These are phyloP conservation scores for Aspergillus homomorphus DNA, from an alignment of 495 filamentous ascomycete species.

Conservation along the genomic window DNA sequence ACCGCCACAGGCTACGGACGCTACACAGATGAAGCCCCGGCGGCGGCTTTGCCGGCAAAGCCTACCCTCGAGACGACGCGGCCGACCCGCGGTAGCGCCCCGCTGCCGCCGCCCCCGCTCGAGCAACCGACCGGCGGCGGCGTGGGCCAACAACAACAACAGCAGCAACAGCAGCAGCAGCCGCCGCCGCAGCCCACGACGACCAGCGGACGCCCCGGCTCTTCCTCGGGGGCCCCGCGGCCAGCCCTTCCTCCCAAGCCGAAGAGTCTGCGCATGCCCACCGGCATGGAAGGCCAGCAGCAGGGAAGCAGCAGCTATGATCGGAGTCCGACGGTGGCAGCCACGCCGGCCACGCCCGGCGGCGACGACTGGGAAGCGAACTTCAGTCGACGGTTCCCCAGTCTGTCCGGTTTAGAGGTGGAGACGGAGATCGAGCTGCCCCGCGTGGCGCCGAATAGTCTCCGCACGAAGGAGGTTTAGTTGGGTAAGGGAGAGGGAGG, in stretches of 20 bases:
- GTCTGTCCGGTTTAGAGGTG: conserved; percentile 77
- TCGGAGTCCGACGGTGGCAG: conserved; percentile 21
- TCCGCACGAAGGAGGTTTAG: conserved; percentile 45
- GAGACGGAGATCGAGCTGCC: conserved; percentile 61
- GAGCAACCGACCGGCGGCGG: not conserved
- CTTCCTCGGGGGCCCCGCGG: conserved; percentile 26
- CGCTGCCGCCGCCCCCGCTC: conserved; percentile 6
- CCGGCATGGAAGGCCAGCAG: conserved; percentile 26
- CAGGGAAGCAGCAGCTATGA: conserved; percentile 21
- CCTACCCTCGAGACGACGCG: conserved; percentile 1
- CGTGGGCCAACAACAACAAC: too few relatives aligned
- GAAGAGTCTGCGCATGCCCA: conserved; percentile 44
- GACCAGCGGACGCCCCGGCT: conserved; percentile 23
- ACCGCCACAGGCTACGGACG: conserved; percentile 88
- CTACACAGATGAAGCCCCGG: conserved; percentile 57
- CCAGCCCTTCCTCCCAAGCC: conserved; percentile 61
- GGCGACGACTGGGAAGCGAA: conserved; percentile 65
- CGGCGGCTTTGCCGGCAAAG: conserved; percentile 41
- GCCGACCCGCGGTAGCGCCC: conserved; percentile 16
- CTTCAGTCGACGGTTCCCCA: conserved; percentile 81
- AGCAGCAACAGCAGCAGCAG: conserved; percentile 18
- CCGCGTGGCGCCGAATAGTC: conserved; percentile 26
- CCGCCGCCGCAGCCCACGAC: conserved; percentile 21
- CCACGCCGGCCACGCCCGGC: conserved; percentile 23
- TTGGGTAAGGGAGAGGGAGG: too few relatives aligned